phyloP scores from a whole-genome alignment of 768 basidiomycete species.

The Tylopilus balloui region DNA sequence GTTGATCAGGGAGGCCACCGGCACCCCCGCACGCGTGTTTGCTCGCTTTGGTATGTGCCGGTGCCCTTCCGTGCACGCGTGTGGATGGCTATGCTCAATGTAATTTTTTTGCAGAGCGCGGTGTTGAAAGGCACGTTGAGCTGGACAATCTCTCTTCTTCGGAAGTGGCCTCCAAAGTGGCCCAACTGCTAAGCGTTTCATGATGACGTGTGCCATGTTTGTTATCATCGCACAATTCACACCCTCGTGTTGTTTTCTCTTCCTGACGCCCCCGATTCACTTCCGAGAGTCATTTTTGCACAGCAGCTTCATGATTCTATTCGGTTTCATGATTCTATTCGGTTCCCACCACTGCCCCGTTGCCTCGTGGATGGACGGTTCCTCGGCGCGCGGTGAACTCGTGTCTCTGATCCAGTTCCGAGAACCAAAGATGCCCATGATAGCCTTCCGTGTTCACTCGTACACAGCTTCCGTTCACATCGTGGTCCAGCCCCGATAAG shows the following conservation, averaged over 20 bases:
- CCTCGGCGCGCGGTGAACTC: conserved; percentile 15
- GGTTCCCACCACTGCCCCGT: conserved; percentile 10
- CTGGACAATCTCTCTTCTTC: conserved; percentile 68
- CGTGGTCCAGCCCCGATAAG: background rate
- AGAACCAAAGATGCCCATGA: conserved; percentile 1
- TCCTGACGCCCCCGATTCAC: background rate
- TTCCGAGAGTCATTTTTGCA: background rate
- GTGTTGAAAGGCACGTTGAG: conserved; percentile 76
- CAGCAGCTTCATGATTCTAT: background rate
- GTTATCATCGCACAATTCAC: conserved; percentile 8
- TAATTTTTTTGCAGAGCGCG: conserved; percentile 55
- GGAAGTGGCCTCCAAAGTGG: conserved; percentile 69
- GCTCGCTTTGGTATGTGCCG: conserved; percentile 72
- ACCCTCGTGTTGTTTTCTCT: background rate
- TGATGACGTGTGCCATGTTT: conserved; percentile 9
- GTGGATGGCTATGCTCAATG: conserved; percentile 15
- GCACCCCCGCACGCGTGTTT: conserved; percentile 78
- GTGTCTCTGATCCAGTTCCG: conserved; percentile 13
- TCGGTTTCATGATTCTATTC: conserved; percentile 2
- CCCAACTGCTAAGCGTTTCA: conserved; percentile 48
- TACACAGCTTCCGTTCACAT: conserved; percentile 1
- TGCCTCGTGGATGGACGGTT: conserved; percentile 22
- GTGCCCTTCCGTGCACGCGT: conserved; percentile 8
- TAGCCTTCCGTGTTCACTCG: background rate
- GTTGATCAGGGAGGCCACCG: conserved; percentile 73